A percentile compares a stretch with the other conserved stretches of the same genome.
phyloP scores from a whole-genome alignment of 176 grass and related monocot genomes.

The Microstegium vimineum region DNA sequence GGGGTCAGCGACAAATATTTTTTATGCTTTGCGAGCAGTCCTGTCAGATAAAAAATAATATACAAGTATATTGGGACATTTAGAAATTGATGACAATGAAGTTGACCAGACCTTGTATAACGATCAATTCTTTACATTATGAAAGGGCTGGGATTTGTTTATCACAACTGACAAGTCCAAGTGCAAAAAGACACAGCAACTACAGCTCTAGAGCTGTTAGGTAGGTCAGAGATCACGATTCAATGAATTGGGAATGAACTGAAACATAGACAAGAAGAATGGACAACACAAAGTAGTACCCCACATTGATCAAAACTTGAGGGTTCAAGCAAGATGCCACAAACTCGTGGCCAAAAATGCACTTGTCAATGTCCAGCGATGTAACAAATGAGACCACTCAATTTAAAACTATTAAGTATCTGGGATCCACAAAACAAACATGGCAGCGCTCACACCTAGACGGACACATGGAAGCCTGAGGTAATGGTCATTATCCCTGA shows the following conservation, averaged over 20 bases:
- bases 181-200: constrained; percentile 27
- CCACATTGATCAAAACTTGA: constrained; percentile 34
- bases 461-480: constrained; percentile 6
- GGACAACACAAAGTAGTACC: not conserved
- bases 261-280: constrained; percentile 31
- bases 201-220: constrained; percentile 28
- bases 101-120: constrained; percentile 6
- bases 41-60: no score
- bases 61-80: no score
- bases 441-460: not conserved
- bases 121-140: not conserved
- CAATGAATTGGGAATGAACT: not conserved
- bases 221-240: constrained; percentile 9
- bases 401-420: constrained; percentile 16
- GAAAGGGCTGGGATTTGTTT: constrained; percentile 19
- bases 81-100: not conserved
- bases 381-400: not conserved
- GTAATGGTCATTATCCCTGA: not conserved
- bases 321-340: constrained; percentile 21
- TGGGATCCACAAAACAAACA: constrained; percentile 33
- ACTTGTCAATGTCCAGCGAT: constrained; percentile 24
- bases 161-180: constrained; percentile 20
- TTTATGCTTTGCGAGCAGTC: no score
- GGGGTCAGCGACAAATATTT: no score
- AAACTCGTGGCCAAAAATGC: constrained; percentile 36